Evolutionary conservation across 2,329 filamentous ascomycete genomes (phyloP), one percentile per base, ranked within the genome.

Genomic region (Diaporthe australafricana): DNA sequence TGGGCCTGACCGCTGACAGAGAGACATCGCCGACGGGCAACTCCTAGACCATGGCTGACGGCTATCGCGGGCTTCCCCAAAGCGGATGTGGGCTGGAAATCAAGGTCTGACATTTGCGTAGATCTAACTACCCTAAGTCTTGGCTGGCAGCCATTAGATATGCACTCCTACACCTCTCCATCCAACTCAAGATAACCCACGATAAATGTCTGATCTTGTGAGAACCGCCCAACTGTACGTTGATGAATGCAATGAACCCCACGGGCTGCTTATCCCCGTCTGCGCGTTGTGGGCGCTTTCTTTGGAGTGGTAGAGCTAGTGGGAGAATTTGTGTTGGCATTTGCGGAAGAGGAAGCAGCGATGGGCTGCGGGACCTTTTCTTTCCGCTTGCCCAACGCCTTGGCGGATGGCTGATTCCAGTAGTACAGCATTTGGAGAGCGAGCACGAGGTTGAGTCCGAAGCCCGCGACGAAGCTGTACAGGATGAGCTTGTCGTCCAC

Each of bases 401-500:
- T 82, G 53, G 70, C 53, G 22, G 71, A 56, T 40, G 17, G 88
- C 9, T 87, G 84, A 79, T 98, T 98, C 96, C 96, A 99, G 87
- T 98, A 98, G 84, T 95, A 97, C 35, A 97, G 80, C 93, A 99
- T 96, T 86, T 99, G 96, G 48, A 88, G 84, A 17, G 95, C 95
- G 71, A 99, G 87, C 70, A 99, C 88, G 71, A 91, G 87, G 83
- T 99, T 99, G 77, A 99, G 89, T n/a, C 87, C 84, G 81, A 98
- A 98, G 35, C 95, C 96, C 9, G 95, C 94, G 70, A 98, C 85
- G 87, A 97, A 98, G 65, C 95, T 93, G 84, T 97, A 98, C 32
- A 99, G 89, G 78, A 99, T 98, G 72, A 98, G 88, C 84, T 95
- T 95, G 83, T 99, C 96, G 81, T 97, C 93, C 73, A 99, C 96